phyloP scores from a whole-genome alignment of 1,284 basidiomycete genomes.

The Ganoderma lingzhi region DNA sequence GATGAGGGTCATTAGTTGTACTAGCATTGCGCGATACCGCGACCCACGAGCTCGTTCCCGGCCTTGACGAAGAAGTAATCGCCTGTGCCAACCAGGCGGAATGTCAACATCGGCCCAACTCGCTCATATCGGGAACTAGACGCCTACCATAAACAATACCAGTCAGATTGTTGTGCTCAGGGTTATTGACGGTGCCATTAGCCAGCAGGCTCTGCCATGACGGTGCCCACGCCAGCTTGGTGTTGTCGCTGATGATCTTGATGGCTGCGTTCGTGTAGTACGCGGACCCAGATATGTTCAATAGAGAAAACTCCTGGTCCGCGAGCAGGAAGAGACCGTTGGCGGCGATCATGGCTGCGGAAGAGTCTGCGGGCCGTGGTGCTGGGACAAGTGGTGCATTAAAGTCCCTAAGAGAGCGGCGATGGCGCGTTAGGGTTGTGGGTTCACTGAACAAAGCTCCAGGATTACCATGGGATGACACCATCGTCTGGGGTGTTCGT shows the following conservation, averaged over 20 bases:
- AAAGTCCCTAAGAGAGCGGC: constrained; percentile 62
- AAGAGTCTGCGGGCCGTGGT: constrained; percentile 69
- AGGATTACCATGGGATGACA: constrained; percentile 66
- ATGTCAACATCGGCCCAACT: not conserved
- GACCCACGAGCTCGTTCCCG: constrained; percentile 43
- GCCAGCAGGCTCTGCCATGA: constrained; percentile 69
- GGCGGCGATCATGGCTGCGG: constrained; percentile 68
- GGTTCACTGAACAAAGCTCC: not conserved
- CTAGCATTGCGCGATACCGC: constrained; percentile 40
- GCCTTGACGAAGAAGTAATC: constrained; percentile 52
- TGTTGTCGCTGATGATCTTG: constrained; percentile 58
- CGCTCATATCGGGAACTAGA: not conserved
- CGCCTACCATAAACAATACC: constrained; percentile 69
- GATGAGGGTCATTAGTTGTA: not conserved
- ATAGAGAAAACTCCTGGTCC: constrained; percentile 51
- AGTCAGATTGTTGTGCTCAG: constrained; percentile 60
- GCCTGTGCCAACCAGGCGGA: constrained; percentile 33
- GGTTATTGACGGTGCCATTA: constrained; percentile 72
- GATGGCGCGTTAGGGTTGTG: not conserved
- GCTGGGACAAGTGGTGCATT: constrained; percentile 61
- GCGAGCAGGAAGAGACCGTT: constrained; percentile 67
- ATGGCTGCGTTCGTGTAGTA: constrained; percentile 60
- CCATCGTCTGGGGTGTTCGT: constrained; percentile 61
- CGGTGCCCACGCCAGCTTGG: constrained; percentile 61
- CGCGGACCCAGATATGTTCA: constrained; percentile 45